phyloP scores from a whole-genome alignment of 1,284 basidiomycete genomes.

The Tremellales sp. region DNA sequence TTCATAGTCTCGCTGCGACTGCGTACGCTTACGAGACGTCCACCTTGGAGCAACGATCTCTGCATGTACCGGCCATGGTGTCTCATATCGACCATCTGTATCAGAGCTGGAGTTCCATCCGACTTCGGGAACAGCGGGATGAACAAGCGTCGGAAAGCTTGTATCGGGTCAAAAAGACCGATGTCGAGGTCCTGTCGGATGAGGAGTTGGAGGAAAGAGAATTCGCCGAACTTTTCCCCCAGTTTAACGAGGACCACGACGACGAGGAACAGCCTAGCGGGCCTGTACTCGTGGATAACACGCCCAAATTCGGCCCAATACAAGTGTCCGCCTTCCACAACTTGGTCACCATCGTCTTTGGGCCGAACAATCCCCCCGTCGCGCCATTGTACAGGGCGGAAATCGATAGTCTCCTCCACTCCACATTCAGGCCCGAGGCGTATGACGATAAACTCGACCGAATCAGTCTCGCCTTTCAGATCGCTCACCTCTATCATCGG shows the following conservation, averaged over 20 bases:
- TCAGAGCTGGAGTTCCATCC: constrained; percentile 78
- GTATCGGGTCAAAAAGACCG: constrained; percentile 67
- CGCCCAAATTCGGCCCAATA: constrained; percentile 19
- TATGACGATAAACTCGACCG: constrained; percentile 34
- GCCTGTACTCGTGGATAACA: constrained; percentile 8
- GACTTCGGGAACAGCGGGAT: constrained; percentile 63
- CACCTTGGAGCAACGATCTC: constrained; percentile 16
- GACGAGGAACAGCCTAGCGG: constrained; percentile 17
- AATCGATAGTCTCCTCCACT: constrained; percentile 22
- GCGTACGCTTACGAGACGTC: constrained; percentile 54
- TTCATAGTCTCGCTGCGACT: constrained; percentile 51
- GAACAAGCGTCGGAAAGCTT: constrained; percentile 67
- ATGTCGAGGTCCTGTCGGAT: constrained; percentile 63
- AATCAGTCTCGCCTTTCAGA: constrained; percentile 33
- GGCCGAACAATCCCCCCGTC: constrained; percentile 5
- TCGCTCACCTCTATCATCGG: constrained; percentile 28
- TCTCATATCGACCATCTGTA: constrained; percentile 67
- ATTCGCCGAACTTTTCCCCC: constrained; percentile 76
- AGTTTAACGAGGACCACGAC: constrained; percentile 60
- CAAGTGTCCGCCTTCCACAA: constrained; percentile 31
- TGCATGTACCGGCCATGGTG: constrained; percentile 46
- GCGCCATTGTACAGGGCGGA: constrained; percentile 13
- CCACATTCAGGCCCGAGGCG: constrained; percentile 17
- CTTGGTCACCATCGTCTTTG: constrained; percentile 22
- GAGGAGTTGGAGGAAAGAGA: constrained; percentile 75